phyloP scores from a whole-genome alignment of 208 protist species.

The Naegleria lovaniensis region DNA sequence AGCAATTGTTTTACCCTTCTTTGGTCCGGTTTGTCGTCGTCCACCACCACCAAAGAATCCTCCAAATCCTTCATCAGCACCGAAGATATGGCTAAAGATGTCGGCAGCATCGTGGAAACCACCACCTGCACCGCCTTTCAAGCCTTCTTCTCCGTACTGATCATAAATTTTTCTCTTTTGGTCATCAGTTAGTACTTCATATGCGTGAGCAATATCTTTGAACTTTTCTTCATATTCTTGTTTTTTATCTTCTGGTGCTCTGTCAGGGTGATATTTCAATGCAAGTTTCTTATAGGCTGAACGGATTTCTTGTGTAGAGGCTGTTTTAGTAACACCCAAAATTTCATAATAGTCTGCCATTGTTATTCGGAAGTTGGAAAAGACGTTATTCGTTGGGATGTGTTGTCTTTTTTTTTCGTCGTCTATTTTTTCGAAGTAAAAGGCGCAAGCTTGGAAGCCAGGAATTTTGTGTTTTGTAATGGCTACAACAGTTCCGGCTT shows the following conservation, averaged over 20 bases:
- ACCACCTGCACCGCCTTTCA: not conserved
- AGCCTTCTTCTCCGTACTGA: constrained; percentile 57
- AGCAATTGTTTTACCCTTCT: constrained; percentile 89
- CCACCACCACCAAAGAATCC: constrained; percentile 29
- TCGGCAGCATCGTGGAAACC: constrained; percentile 67
- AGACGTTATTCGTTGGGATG: too few species aligned
- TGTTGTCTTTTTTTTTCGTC: too few species aligned
- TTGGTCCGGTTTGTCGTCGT: constrained; percentile 63
- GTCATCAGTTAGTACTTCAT: constrained; percentile 89
- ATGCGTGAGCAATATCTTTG: constrained; percentile 66
- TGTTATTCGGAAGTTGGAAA: not conserved
- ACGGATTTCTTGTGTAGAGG: not conserved
- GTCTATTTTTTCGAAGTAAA: too few species aligned
- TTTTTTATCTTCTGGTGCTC: constrained; percentile 5
- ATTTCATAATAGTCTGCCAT: constrained; percentile 18
- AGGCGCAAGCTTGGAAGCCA: too few species aligned
- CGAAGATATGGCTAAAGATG: constrained; percentile 68
- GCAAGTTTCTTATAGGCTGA: constrained; percentile 21
- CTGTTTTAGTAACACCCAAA: constrained; percentile 16
- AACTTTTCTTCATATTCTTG: not conserved
- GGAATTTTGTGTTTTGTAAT: too few species aligned
- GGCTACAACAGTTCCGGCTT: too few species aligned
- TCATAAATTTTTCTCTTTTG: constrained; percentile 96
- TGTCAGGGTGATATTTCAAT: constrained; percentile 20
- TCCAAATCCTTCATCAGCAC: constrained; percentile 29